Conservation (phyloP, 2,329 filamentous ascomycete species). For the Knoxdaviesia capensis region DNA sequence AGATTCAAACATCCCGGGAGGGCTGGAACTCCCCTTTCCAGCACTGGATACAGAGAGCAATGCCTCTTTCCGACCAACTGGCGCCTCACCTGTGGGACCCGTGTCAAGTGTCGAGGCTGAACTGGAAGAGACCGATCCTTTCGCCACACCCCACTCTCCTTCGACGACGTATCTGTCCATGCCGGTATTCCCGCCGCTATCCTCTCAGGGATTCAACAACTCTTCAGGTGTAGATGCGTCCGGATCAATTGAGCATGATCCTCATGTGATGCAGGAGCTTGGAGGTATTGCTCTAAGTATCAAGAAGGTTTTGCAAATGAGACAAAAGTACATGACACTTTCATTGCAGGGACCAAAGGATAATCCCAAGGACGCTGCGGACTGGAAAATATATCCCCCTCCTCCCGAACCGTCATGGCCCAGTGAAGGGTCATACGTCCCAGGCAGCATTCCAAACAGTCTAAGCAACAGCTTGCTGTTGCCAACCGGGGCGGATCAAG, state of each 20-base stretch:
- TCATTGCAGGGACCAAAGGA: conserved; percentile 67
- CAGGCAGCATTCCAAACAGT: conserved; percentile 18
- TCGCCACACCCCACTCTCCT: neutral
- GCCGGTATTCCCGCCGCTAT: neutral
- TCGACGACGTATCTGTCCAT: neutral
- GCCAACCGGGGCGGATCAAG: neutral
- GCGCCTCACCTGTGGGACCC: neutral
- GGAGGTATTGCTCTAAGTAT: conserved; percentile 77
- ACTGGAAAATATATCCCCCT: conserved; percentile 78
- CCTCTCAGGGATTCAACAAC: neutral
- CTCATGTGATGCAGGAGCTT: conserved; percentile 67
- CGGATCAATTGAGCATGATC: conserved; percentile 48
- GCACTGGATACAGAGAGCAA: too few species aligned
- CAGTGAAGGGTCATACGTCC: neutral
- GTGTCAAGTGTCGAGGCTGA: neutral
- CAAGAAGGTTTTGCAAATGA: conserved; percentile 68
- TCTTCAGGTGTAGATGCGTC: conserved; percentile 4
- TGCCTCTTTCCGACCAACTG: neutral
- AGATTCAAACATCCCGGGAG: too few species aligned
- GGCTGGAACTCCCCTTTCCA: too few species aligned
- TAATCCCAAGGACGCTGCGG: conserved; percentile 69
- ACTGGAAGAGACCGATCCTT: neutral
- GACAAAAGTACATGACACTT: conserved; percentile 72
- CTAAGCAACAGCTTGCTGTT: conserved; percentile 25
- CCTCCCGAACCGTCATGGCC: conserved; percentile 82